Evolutionary conservation across 1,139 yeast species (phyloP), one percentile per base, ranked within the genome.

Genomic region (Yamadazyma triangularis): DNA sequence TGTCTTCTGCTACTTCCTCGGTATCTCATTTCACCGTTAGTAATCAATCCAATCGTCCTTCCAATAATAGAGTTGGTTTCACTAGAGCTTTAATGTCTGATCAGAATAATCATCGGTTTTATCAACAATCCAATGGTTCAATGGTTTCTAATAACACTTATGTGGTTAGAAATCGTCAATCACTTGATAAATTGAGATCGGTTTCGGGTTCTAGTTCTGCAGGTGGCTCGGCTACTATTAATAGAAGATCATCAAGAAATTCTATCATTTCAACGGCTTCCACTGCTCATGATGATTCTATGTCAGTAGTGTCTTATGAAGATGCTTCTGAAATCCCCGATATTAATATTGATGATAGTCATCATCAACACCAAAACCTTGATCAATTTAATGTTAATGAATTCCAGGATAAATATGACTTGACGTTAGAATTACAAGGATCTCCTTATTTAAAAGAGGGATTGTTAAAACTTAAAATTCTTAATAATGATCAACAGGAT

Each of bases 371-470:
- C 26, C 45, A 38, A 25, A 34, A 49, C 5, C 42, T 62, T 36
- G 70, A 66, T 30, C 57, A 64, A 33, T 68, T 67, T 36, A 56
- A 65, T 42, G 61, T 62, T 8, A 58, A 61, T 26, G 65, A 65
- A 36, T 68, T 56, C 45, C 73, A 67, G 45, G 79, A 74, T 52
- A 61, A 62, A 23, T 68, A 68, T 39, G 88, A 81, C 52, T 70
- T 75, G 41, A 69, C 71, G 22, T 59, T 83, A 39, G 85, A 79
- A 42, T 63, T 79, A 27, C 69, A 71, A 32, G 93, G 91, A 0
- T 76, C 89, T 2, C 93, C 93, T 2, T 83, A 85, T 73, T 72
- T 80, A 36, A 81, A 83, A 49, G 93, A 84, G 57, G 93, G 94
- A 0, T 53, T 83, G 27, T 62, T 82, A 40, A 70, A 75, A 43